These are phyloP conservation scores for Fusarium buxicola DNA, from an alignment of 2,329 filamentous ascomycete species.

Conservation along the genomic window DNA sequence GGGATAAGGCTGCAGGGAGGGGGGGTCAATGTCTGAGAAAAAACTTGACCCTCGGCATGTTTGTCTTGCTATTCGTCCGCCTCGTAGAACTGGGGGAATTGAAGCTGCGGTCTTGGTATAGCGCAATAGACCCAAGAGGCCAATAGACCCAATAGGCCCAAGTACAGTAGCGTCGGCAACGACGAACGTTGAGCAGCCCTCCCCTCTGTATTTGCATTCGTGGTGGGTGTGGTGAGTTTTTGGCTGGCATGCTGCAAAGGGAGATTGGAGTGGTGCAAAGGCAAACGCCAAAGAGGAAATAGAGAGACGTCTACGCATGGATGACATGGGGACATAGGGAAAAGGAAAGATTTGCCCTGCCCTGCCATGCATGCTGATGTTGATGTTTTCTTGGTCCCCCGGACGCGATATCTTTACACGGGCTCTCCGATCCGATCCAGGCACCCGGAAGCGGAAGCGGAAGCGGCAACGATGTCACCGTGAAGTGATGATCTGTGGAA, in stretches of 20 bases:
- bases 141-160: too few relatives aligned
- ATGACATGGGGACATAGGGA: too few relatives aligned
- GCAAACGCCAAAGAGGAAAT: too few relatives aligned
- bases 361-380: too few relatives aligned
- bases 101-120: slow-evolving; percentile 21
- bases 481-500: slow-evolving; percentile 16
- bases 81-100: slow-evolving; percentile 13
- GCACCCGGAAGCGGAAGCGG: not conserved
- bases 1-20: slow-evolving; percentile 34
- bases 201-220: too few relatives aligned
- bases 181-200: not conserved
- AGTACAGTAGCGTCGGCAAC: not conserved
- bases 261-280: not conserved
- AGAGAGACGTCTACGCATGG: too few relatives aligned
- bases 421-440: slow-evolving; percentile 4
- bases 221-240: not conserved
- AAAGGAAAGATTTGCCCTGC: too few relatives aligned
- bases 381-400: too few relatives aligned
- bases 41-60: slow-evolving; percentile 15
- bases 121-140: slow-evolving; percentile 1
- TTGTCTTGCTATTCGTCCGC: slow-evolving; percentile 17
- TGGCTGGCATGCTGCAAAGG: not conserved
- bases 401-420: slow-evolving; percentile 2
- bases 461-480: slow-evolving; percentile 1
- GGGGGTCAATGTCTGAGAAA: slow-evolving; percentile 13